phyloP scores from a whole-genome alignment of 495 filamentous ascomycete genomes.

The Penicillium antarcticum region DNA sequence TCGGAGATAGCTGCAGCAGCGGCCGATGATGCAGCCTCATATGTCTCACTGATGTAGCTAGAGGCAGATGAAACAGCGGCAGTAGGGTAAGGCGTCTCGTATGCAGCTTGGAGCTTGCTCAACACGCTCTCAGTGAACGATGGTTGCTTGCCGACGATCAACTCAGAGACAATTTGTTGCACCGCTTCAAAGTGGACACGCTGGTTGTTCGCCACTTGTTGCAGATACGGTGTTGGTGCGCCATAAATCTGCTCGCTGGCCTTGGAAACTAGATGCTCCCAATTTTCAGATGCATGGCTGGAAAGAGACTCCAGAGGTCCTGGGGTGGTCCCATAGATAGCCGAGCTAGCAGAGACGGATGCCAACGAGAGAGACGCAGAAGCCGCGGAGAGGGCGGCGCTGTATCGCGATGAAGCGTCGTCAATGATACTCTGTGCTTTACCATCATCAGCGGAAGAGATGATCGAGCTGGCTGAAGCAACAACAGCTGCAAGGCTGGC shows the following conservation, averaged over 20 bases:
- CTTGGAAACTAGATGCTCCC: constrained; percentile 64
- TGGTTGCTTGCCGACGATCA: constrained; percentile 74
- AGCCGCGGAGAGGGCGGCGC: constrained; percentile 47
- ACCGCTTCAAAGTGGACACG: constrained; percentile 65
- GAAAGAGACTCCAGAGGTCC: constrained; percentile 45
- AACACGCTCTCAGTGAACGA: constrained; percentile 80
- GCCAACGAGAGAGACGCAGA: constrained; percentile 44
- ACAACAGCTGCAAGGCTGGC: constrained; percentile 46
- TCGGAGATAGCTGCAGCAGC: constrained; percentile 52
- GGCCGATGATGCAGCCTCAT: constrained; percentile 53
- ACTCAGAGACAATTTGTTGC: constrained; percentile 68
- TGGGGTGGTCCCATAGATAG: constrained; percentile 41
- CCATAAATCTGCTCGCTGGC: constrained; percentile 72
- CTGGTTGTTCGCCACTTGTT: constrained; percentile 50
- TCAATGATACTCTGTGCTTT: constrained; percentile 40
- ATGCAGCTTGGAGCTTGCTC: constrained; percentile 63
- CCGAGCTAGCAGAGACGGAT: constrained; percentile 51
- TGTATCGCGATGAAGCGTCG: constrained; percentile 47
- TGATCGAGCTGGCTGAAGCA: constrained; percentile 41
- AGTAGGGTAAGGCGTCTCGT: constrained; percentile 53
- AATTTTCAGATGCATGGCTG: constrained; percentile 55
- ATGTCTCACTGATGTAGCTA: constrained; percentile 54
- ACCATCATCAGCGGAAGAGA: constrained; percentile 40
- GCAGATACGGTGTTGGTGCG: constrained; percentile 61
- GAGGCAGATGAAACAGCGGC: constrained; percentile 48